Conservation (phyloP, 257 asterid species). For the Petunia secreta region DNA sequence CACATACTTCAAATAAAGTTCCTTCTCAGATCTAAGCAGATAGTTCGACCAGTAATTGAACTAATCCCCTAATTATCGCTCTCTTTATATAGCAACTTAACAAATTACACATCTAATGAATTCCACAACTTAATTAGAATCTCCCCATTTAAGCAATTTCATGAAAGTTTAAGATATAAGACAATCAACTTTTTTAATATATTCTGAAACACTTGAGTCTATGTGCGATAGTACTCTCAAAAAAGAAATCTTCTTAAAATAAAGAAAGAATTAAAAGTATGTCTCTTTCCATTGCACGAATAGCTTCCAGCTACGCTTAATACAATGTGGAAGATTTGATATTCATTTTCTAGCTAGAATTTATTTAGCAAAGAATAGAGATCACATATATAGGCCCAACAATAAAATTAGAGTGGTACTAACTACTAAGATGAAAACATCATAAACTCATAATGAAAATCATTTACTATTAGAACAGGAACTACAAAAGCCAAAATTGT, state of each 20-base stretch:
- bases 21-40: not conserved
- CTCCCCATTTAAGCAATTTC: not conserved
- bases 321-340: not conserved
- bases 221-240: conserved; percentile 17
- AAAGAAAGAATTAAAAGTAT: not conserved
- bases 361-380: not conserved
- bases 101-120: not conserved
- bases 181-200: not conserved
- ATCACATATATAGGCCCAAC: not conserved
- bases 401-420: not conserved
- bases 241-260: not conserved
- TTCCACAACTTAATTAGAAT: not conserved
- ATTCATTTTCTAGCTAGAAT: not conserved
- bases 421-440: not conserved
- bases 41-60: conserved; percentile 15
- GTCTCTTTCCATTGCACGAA: conserved; percentile 6
- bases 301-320: not conserved
- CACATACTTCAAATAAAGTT: not conserved
- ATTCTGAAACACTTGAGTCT: not conserved
- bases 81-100: not conserved
- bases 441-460: conserved; percentile 2
- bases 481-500: not conserved
- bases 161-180: conserved; percentile 5
- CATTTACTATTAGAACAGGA: conserved; percentile 10
- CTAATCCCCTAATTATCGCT: not conserved